Percentiles rank a stretch among this genome's conserved stretches.
These are phyloP conservation scores for Nepenthes gracilis DNA, from an alignment of 148 eudicot genomes.

Conservation along the genomic window DNA sequence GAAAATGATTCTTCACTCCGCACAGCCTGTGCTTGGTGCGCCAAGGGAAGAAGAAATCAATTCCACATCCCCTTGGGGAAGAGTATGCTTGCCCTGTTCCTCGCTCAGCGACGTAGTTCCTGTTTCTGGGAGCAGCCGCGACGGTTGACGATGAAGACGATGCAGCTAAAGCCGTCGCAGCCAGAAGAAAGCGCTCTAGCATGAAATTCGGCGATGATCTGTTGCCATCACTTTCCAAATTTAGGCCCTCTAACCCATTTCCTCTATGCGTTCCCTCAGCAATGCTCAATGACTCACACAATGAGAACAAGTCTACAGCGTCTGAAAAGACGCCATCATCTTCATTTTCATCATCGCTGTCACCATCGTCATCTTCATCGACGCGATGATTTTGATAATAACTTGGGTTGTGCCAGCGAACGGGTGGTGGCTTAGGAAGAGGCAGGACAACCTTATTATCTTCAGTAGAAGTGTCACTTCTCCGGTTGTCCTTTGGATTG, in stretches of 20 bases:
- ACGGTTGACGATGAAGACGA: slow-evolving; percentile 19
- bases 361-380: background rate
- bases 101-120: background rate
- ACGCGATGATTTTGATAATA: background rate
- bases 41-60: slow-evolving; percentile 53
- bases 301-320: slow-evolving; percentile 47
- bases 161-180: slow-evolving; percentile 54
- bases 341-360: slow-evolving; percentile 4
- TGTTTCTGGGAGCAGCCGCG: slow-evolving; percentile 7
- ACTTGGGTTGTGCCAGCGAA: slow-evolving; percentile 19
- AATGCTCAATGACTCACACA: slow-evolving; percentile 27
- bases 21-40: slow-evolving; percentile 35
- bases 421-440: slow-evolving; percentile 49
- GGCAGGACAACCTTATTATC: slow-evolving; percentile 14
- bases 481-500: slow-evolving; percentile 33
- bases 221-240: slow-evolving; percentile 8
- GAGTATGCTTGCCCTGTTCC: slow-evolving; percentile 15
- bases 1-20: slow-evolving; percentile 35
- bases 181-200: slow-evolving; percentile 61
- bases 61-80: slow-evolving; percentile 44
- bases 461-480: background rate
- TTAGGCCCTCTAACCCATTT: background rate
- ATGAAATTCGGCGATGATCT: slow-evolving; percentile 35
- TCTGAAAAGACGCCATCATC: slow-evolving; percentile 25
- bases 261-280: slow-evolving; percentile 9